Evolutionary conservation across 2,329 filamentous ascomycete genomes (phyloP).

Genomic region (Sporothrix sp.): DNA sequence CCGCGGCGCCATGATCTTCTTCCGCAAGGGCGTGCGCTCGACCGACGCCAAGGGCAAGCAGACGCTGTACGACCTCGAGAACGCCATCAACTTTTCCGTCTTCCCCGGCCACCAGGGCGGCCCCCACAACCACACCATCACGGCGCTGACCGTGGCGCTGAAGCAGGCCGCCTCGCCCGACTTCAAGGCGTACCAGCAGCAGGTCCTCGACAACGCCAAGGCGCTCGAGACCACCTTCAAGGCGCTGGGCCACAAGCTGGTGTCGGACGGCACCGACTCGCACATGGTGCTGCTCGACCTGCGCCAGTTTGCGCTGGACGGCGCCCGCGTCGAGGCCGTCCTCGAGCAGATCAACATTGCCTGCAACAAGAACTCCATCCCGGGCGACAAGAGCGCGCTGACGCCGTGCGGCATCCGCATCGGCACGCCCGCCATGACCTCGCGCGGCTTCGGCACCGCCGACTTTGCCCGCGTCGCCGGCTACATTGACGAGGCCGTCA

Average conservation of each 20-base stretch:
- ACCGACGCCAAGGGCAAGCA: constrained; percentile 88
- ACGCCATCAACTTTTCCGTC: constrained; percentile 96
- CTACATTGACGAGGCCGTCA: constrained; percentile 85
- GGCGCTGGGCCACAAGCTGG: constrained; percentile 84
- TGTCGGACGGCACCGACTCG: constrained; percentile 91
- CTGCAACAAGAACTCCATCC: constrained; percentile 99
- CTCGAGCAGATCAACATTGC: constrained; percentile 98
- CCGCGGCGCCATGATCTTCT: constrained; percentile 99
- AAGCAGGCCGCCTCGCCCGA: constrained; percentile 87
- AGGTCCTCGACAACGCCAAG: constrained; percentile 89
- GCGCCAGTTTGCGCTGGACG: constrained; percentile 76
- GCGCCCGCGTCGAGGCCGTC: constrained; percentile 89
- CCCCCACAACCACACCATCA: constrained; percentile 99
- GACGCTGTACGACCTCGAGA: constrained; percentile 85
- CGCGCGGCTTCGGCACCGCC: constrained; percentile 80
- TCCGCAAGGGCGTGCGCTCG: constrained; percentile 89
- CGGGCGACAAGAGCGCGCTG: constrained; percentile 93
- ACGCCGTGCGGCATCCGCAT: constrained; percentile 93
- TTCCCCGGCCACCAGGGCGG: constrained; percentile 98
- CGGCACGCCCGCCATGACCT: constrained; percentile 95
- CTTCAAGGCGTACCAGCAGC: constrained; percentile 88
- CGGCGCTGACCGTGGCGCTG: constrained; percentile 84
- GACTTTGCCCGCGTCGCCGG: constrained; percentile 84
- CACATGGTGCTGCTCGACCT: constrained; percentile 96
- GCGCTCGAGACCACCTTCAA: constrained; percentile 77